phyloP scores from a whole-genome alignment of 2,329 filamentous ascomycete species.

The Talaromyces piceae region DNA sequence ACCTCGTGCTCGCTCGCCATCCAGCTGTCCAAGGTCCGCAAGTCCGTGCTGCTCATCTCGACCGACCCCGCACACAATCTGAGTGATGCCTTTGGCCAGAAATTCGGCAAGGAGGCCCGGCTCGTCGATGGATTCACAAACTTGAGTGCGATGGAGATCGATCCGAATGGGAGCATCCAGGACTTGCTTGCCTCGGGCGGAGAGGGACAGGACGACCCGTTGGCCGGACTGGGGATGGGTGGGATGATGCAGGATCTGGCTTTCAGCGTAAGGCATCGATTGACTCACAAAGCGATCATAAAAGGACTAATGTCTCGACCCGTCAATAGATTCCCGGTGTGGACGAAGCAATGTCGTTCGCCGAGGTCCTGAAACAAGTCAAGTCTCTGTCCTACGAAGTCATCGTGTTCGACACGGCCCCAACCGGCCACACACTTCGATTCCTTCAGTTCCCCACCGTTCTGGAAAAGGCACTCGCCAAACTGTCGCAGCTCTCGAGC shows the following conservation, averaged over 20 bases:
- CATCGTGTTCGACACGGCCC: conserved; percentile 98
- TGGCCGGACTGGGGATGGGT: conserved; percentile 66
- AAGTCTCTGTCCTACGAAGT: conserved; percentile 98
- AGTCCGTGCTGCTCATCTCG: conserved; percentile 93
- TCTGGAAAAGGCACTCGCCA: conserved; percentile 96
- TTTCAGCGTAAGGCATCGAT: conserved; percentile 59
- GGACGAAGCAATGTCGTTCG: conserved; percentile 99
- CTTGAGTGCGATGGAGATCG: conserved; percentile 97
- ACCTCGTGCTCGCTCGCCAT: conserved; percentile 98
- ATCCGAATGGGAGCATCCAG: conserved; percentile 95
- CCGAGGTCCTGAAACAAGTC: conserved; percentile 97
- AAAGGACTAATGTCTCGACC: neutral
- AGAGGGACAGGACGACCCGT: conserved; percentile 56
- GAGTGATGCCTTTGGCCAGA: conserved; percentile 95
- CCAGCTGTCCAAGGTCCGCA: conserved; percentile 89
- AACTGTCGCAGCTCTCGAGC: conserved; percentile 84
- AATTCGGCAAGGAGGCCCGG: conserved; percentile 97
- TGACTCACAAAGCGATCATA: neutral
- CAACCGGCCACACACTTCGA: conserved; percentile 93
- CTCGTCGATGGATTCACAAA: conserved; percentile 88
- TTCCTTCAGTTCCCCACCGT: conserved; percentile 98
- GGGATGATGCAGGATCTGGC: conserved; percentile 99
- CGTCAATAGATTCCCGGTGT: conserved; percentile 95
- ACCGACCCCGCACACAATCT: conserved; percentile 98
- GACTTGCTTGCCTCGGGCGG: conserved; percentile 74